Conservation (phyloP, 2,329 filamentous ascomycete species). For the Apiospora hydei region DNA sequence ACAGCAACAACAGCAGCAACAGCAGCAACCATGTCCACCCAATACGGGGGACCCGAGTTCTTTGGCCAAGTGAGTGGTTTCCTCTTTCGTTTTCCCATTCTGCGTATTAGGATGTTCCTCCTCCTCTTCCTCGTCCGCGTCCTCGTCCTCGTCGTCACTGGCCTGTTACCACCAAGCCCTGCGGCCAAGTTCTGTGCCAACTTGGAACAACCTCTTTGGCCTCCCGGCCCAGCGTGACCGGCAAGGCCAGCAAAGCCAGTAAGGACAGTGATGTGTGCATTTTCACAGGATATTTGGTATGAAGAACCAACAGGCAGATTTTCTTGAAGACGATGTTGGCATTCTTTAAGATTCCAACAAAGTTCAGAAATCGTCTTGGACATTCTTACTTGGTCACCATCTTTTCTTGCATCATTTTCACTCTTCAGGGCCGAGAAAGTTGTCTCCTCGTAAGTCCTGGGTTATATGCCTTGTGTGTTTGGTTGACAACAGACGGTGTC, state of each 20-base stretch:
- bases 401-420: background rate
- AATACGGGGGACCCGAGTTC: slow-evolving; percentile 10
- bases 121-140: background rate
- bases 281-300: background rate
- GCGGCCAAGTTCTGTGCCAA: background rate
- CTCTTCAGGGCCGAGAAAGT: background rate
- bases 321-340: background rate
- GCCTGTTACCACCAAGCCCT: background rate
- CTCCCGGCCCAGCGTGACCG: background rate
- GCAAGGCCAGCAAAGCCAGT: background rate
- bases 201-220: background rate
- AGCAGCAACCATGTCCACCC: background rate
- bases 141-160: background rate
- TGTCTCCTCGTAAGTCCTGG: background rate
- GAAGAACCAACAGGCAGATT: background rate
- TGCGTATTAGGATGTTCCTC: background rate
- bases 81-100: background rate
- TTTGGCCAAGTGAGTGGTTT: slow-evolving; percentile 6
- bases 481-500: background rate
- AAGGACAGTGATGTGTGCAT: background rate
- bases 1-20: background rate
- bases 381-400: background rate
- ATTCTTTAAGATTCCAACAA: background rate
- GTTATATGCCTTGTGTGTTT: background rate
- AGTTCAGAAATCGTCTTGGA: background rate